These are phyloP conservation scores for Colletotrichum horii DNA, from an alignment of 2,329 filamentous ascomycete species.

Conservation along the genomic window DNA sequence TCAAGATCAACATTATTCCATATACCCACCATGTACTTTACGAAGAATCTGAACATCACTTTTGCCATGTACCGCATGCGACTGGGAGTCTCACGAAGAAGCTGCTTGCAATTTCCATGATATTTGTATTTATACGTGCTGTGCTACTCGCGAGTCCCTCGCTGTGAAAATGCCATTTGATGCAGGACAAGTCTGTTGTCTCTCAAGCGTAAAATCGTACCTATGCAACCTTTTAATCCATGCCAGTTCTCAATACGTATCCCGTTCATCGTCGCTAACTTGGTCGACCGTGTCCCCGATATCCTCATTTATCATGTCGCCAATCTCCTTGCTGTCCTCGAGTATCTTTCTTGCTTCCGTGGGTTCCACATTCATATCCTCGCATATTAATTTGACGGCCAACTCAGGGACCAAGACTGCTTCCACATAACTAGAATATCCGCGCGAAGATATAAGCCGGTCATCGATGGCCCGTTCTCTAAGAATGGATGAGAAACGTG, in stretches of 20 bases:
- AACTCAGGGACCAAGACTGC: conserved; percentile 79
- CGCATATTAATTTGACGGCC: conserved; percentile 58
- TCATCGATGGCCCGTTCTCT: conserved; percentile 69
- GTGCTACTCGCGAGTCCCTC: background rate
- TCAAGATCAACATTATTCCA: background rate
- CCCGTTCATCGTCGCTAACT: conserved; percentile 7
- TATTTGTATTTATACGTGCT: background rate
- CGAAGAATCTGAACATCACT: background rate
- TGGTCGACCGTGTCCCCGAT: conserved; percentile 39
- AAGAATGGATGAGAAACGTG: conserved; percentile 62
- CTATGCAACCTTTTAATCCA: background rate
- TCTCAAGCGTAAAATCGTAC: background rate
- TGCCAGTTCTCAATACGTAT: background rate
- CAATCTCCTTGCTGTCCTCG: conserved; percentile 69
- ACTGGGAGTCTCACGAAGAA: background rate
- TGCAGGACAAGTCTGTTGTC: background rate
- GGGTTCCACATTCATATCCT: conserved; percentile 55
- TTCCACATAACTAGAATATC: conserved; percentile 73
- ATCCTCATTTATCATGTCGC: conserved; percentile 71
- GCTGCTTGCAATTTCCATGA: background rate
- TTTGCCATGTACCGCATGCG: background rate
- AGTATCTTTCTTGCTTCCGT: conserved; percentile 60
- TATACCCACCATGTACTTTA: background rate
- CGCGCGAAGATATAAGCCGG: conserved; percentile 68
- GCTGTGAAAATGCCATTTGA: background rate